phyloP scores from a whole-genome alignment of 1,284 basidiomycete genomes.

The Testicularia cyperi region DNA sequence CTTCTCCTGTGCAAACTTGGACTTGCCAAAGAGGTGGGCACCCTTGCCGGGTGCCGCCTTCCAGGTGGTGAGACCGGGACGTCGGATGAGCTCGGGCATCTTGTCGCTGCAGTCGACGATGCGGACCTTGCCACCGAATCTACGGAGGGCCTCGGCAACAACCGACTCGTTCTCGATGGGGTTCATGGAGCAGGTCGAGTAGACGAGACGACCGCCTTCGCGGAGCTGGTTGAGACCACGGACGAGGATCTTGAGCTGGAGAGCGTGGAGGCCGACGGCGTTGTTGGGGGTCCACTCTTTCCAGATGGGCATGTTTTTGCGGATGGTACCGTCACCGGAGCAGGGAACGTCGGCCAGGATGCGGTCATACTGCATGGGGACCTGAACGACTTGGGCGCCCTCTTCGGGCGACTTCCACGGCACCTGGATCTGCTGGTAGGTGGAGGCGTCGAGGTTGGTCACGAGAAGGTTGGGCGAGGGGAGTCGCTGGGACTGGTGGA shows the following conservation, averaged over 20 bases:
- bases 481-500: conserved; percentile 93
- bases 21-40: conserved; percentile 43
- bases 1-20: conserved; percentile 29
- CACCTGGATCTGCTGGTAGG: conserved; percentile 66
- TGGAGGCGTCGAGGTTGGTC: conserved; percentile 91
- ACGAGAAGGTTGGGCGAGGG: conserved; percentile 91
- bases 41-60: conserved; percentile 53
- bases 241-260: conserved; percentile 88
- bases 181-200: conserved; percentile 97
- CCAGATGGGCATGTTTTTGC: conserved; percentile 97
- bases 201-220: conserved; percentile 84
- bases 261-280: conserved; percentile 85
- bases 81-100: conserved; percentile 73
- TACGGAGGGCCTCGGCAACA: conserved; percentile 69
- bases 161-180: conserved; percentile 98
- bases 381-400: conserved; percentile 44
- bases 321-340: conserved; percentile 91
- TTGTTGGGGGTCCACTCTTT: conserved; percentile 84
- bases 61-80: conserved; percentile 60
- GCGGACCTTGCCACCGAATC: conserved; percentile 68
- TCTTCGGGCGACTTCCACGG: conserved; percentile 38
- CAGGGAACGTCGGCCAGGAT: conserved; percentile 97
- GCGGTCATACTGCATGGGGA: conserved; percentile 78
- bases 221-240: conserved; percentile 89
- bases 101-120: conserved; percentile 76